Evolutionary conservation across 176 grass and related monocot genomes (phyloP).

Genomic region (Pontederia paniculata): DNA sequence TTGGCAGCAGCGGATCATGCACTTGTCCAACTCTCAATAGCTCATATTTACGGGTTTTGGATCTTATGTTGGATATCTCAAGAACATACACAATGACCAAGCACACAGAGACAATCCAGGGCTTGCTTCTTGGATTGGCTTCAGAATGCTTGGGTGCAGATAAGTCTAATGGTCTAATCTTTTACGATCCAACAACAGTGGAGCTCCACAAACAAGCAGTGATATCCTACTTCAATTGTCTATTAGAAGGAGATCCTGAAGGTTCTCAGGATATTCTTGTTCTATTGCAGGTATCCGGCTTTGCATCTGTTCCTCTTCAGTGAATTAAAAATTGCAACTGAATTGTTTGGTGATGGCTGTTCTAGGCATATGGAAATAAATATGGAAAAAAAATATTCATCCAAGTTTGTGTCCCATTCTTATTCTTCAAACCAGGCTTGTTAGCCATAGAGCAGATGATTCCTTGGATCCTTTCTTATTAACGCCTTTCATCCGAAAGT

Average conservation of each 20-base stretch:
- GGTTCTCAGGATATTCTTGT: constrained; percentile 10
- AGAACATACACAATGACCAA: constrained; percentile 33
- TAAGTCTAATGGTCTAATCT: constrained; percentile 25
- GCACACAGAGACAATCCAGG: constrained; percentile 34
- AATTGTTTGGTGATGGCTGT: constrained; percentile 39
- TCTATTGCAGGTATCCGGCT: constrained; percentile 70
- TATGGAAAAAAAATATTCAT: constrained; percentile 77
- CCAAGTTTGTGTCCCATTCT: constrained; percentile 94
- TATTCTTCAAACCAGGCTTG: constrained; percentile 74
- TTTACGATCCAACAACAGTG: constrained; percentile 76
- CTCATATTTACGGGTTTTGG: constrained; percentile 57
- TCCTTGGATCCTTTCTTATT: constrained; percentile 80
- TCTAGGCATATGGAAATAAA: constrained; percentile 41
- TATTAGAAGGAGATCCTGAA: constrained; percentile 39
- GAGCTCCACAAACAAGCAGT: constrained; percentile 68
- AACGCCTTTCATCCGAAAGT: constrained; percentile 79
- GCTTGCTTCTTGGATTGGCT: constrained; percentile 45
- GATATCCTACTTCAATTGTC: constrained; percentile 76
- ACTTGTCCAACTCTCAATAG: constrained; percentile 58
- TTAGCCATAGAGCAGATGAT: constrained; percentile 63
- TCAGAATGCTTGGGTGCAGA: constrained; percentile 43
- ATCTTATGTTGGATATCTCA: constrained; percentile 70
- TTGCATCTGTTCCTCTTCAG: constrained; percentile 76
- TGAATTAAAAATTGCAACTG: constrained; percentile 69
- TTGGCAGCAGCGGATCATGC: constrained; percentile 46